Evolutionary conservation across 2,329 filamentous ascomycete species (phyloP).

Genomic region (Neopestalotiopsis rosae): DNA sequence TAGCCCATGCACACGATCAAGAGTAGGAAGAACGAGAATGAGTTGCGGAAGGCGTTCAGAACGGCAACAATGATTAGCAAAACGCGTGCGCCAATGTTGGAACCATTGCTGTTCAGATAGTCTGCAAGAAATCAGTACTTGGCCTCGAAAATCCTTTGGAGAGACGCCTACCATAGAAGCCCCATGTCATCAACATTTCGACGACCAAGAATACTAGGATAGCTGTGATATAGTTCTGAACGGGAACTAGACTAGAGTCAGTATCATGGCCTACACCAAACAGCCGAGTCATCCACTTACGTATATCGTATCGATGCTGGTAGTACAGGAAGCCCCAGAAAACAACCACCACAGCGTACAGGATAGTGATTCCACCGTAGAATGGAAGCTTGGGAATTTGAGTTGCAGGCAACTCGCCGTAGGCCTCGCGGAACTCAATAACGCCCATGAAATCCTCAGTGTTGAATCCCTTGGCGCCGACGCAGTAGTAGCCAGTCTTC

Average conservation of each 20-base stretch:
- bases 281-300: conserved; percentile 49
- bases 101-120: conserved; percentile 88
- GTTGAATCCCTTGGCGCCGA: conserved; percentile 76
- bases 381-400: conserved; percentile 98
- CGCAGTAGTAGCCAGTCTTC: conserved; percentile 95
- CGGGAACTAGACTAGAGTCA: conserved; percentile 66
- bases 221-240: conserved; percentile 98
- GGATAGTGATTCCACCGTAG: conserved; percentile 91
- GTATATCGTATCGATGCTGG: conserved; percentile 90
- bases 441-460: conserved; percentile 76
- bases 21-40: conserved; percentile 96
- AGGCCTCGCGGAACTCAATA: conserved; percentile 93
- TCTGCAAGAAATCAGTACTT: conserved; percentile 60
- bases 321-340: conserved; percentile 97
- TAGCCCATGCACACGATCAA: conserved; percentile 99
- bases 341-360: conserved; percentile 85
- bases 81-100: conserved; percentile 81
- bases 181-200: conserved; percentile 98
- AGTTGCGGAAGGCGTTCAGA: conserved; percentile 92
- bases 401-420: conserved; percentile 91
- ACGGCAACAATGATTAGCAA: conserved; percentile 91
- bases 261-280: background rate
- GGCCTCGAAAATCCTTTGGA: background rate
- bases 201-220: conserved; percentile 93
- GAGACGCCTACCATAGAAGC: conserved; percentile 78